Conservation (phyloP, 257 asterid genomes). For the Penstemon eatonii region DNA sequence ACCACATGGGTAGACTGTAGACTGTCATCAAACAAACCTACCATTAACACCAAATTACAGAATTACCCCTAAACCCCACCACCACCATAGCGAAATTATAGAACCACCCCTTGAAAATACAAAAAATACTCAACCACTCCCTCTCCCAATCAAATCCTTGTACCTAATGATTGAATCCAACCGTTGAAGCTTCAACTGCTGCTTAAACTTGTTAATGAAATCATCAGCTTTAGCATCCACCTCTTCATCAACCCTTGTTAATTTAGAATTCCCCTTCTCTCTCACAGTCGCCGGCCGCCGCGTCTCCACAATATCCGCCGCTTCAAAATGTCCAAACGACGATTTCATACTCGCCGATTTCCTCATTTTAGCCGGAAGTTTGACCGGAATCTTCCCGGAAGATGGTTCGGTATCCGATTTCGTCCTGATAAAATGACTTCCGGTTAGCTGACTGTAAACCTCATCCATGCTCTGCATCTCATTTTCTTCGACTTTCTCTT, state of each 20-base stretch:
- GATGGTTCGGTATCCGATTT: constrained; percentile 65
- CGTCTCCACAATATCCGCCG: constrained; percentile 47
- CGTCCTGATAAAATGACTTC: constrained; percentile 42
- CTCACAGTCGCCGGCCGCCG: constrained; percentile 70
- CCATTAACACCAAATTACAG: constrained; percentile 11
- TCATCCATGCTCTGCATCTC: constrained; percentile 52
- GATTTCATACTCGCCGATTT: constrained; percentile 64
- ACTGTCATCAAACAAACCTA: constrained; percentile 24
- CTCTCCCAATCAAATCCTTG: constrained; percentile 72
- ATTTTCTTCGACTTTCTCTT: constrained; percentile 27
- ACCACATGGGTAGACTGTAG: background rate
- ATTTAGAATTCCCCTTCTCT: constrained; percentile 40
- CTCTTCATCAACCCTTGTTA: constrained; percentile 47
- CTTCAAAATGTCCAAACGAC: constrained; percentile 48
- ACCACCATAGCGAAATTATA: constrained; percentile 28
- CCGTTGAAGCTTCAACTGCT: constrained; percentile 84
- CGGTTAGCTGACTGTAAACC: constrained; percentile 48
- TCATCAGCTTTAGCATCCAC: constrained; percentile 83
- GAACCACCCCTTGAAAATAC: constrained; percentile 28
- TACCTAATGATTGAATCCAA: constrained; percentile 65
- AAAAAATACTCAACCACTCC: constrained; percentile 37
- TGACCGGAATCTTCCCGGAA: constrained; percentile 46
- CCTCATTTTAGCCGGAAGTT: constrained; percentile 50
- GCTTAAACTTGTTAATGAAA: constrained; percentile 78
- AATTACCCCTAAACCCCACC: constrained; percentile 24